Percentiles rank a stretch among this genome's conserved stretches.
Evolutionary conservation across 768 basidiomycete genomes (phyloP).

Genomic region (Lactarius sanguifluus): DNA sequence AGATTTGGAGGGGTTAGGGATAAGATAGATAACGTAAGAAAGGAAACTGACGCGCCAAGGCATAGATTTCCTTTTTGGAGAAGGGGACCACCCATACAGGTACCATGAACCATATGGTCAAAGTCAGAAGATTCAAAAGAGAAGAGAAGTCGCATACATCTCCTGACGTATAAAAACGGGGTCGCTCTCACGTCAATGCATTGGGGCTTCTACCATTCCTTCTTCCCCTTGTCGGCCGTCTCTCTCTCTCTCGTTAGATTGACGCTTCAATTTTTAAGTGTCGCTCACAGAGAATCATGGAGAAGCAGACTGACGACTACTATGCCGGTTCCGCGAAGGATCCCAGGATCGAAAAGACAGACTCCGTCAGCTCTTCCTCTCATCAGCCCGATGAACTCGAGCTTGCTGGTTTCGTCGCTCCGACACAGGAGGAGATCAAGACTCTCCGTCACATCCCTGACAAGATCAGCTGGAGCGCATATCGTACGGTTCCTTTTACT

Average conservation of each 20-base stretch:
- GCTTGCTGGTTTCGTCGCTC: slow-evolving; percentile 25
- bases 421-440: slow-evolving; percentile 31
- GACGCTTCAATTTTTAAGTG: neutral
- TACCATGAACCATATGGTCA: slow-evolving; percentile 9
- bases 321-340: slow-evolving; percentile 21
- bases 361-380: slow-evolving; percentile 1
- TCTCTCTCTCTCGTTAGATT: neutral
- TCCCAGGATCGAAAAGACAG: neutral
- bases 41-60: no score
- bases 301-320: slow-evolving; percentile 25
- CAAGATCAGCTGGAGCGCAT: slow-evolving; percentile 31
- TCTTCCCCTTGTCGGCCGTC: neutral
- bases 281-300: slow-evolving; percentile 13
- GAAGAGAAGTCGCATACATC: neutral
- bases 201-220: neutral
- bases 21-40: neutral
- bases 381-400: slow-evolving; percentile 5
- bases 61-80: slow-evolving; percentile 3
- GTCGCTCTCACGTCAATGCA: neutral
- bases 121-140: slow-evolving; percentile 1
- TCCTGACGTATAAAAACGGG: slow-evolving; percentile 9
- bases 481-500: slow-evolving; percentile 7
- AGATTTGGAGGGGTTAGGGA: neutral
- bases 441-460: slow-evolving; percentile 33
- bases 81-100: neutral